A percentile compares a stretch with the other conserved stretches of the same genome.
These are phyloP conservation scores for Panaeolus papilionaceus DNA, from an alignment of 768 basidiomycete genomes.

Conservation along the genomic window DNA sequence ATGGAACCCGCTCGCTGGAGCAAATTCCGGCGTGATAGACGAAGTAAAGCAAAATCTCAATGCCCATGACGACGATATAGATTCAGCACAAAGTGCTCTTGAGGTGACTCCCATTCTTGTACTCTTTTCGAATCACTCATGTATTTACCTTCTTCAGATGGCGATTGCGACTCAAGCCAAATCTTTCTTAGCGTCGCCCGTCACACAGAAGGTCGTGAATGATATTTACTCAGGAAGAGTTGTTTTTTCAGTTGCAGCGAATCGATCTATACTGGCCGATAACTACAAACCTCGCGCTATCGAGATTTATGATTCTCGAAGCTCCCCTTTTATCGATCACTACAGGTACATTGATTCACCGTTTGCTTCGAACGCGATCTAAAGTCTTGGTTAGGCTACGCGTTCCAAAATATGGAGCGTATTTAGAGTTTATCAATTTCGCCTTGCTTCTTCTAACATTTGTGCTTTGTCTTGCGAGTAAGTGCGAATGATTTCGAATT, in stretches of 20 bases:
- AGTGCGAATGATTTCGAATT: constrained; percentile 31
- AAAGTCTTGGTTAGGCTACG: constrained; percentile 56
- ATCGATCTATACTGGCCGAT: constrained; percentile 84
- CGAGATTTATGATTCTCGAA: constrained; percentile 71
- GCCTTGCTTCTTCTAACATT: constrained; percentile 70
- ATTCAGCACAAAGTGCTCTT: constrained; percentile 80
- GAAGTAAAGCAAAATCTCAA: constrained; percentile 66
- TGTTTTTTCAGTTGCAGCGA: constrained; percentile 65
- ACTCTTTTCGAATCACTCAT: constrained; percentile 7
- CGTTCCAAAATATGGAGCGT: constrained; percentile 81
- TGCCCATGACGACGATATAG: constrained; percentile 64
- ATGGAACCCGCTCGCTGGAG: constrained; percentile 88
- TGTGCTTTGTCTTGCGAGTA: constrained; percentile 77
- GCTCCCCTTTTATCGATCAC: constrained; percentile 77
- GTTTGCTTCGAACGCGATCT: constrained; percentile 16
- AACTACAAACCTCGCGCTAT: constrained; percentile 85
- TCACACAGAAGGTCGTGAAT: constrained; percentile 87
- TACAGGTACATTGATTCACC: constrained; percentile 57
- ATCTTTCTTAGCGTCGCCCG: constrained; percentile 79
- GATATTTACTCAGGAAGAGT: constrained; percentile 87
- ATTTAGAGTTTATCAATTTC: constrained; percentile 83
- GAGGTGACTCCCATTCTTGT: constrained; percentile 57
- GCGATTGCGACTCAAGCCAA: constrained; percentile 89
- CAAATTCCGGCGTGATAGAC: constrained; percentile 66
- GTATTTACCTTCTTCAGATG: constrained; percentile 55